Conservation (phyloP, 352 stramenopile genomes). For the Globisporangium recalcitrans region DNA sequence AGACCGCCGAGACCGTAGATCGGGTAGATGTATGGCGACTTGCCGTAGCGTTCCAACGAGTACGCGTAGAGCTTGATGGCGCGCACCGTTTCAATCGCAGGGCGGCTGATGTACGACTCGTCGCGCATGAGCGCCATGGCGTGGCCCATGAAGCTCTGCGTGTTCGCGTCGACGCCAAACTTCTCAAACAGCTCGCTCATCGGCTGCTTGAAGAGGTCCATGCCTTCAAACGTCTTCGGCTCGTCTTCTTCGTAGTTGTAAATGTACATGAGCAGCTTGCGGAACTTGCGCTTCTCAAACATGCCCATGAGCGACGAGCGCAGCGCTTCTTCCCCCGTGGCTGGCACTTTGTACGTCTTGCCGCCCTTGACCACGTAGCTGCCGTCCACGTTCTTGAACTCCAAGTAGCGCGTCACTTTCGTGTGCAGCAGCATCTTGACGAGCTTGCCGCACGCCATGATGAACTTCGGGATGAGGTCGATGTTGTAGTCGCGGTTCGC, state of each 20-base stretch:
- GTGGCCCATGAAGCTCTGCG: slow-evolving; percentile 99
- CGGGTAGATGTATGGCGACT: slow-evolving; percentile 99
- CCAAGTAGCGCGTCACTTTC: slow-evolving; percentile 98
- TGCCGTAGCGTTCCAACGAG: slow-evolving; percentile 95
- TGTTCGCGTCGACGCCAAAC: slow-evolving; percentile 97
- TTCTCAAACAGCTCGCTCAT: slow-evolving; percentile 98
- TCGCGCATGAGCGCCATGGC: slow-evolving; percentile 98
- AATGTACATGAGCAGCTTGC: slow-evolving; percentile 97
- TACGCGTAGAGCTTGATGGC: slow-evolving; percentile 98
- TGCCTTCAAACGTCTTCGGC: slow-evolving; percentile 85
- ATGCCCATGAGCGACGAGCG: slow-evolving; percentile 96
- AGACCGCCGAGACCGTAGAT: slow-evolving; percentile 98
- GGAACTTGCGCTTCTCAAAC: slow-evolving; percentile 99
- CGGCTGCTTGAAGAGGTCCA: slow-evolving; percentile 94
- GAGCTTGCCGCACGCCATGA: slow-evolving; percentile 99
- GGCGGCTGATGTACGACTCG: slow-evolving; percentile 81
- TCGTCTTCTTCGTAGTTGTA: slow-evolving; percentile 95
- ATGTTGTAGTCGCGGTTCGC: slow-evolving; percentile 99
- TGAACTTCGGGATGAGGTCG: slow-evolving; percentile 99
- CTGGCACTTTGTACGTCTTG: slow-evolving; percentile 97
- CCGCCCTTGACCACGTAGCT: slow-evolving; percentile 98
- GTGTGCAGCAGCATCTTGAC: slow-evolving; percentile 98
- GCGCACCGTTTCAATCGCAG: slow-evolving; percentile 92
- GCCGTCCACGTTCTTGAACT: slow-evolving; percentile 98
- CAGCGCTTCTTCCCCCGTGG: slow-evolving; percentile 96